Evolutionary conservation across 495 filamentous ascomycete genomes (phyloP).

Genomic region (Daldinia grandis): DNA sequence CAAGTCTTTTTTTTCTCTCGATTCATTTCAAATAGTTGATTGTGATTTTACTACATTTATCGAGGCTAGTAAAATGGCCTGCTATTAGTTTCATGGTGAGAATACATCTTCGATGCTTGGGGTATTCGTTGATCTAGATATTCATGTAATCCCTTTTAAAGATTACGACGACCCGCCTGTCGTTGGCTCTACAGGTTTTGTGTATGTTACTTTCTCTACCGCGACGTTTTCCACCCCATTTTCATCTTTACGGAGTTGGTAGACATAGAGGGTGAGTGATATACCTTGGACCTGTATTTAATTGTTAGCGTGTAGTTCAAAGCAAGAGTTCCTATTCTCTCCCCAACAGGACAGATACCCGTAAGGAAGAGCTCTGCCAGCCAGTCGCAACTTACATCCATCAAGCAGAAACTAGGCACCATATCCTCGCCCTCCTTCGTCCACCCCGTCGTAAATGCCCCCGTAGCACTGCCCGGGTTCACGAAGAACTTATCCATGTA

Average conservation of each 20-base stretch:
- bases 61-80: slow-evolving; percentile 10
- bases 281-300: slow-evolving; percentile 87
- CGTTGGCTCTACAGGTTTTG: slow-evolving; percentile 75
- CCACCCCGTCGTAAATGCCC: slow-evolving; percentile 73
- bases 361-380: not conserved
- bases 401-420: slow-evolving; percentile 95
- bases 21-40: not conserved
- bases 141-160: slow-evolving; percentile 14
- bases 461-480: slow-evolving; percentile 94
- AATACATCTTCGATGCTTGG: slow-evolving; percentile 29
- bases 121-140: slow-evolving; percentile 34
- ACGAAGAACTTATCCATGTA: slow-evolving; percentile 99
- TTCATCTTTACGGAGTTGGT: slow-evolving; percentile 89
- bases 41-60: not conserved
- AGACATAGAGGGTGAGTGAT: slow-evolving; percentile 95
- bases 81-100: slow-evolving; percentile 13
- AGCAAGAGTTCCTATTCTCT: not conserved
- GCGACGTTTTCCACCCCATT: slow-evolving; percentile 91
- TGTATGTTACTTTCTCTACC: slow-evolving; percentile 97
- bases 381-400: slow-evolving; percentile 80
- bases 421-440: slow-evolving; percentile 75
- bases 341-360: not conserved
- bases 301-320: slow-evolving; percentile 25
- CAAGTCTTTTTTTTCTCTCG: slow-evolving; percentile 19
- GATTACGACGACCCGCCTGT: slow-evolving; percentile 52